Evolutionary conservation across 2,329 filamentous ascomycete genomes (phyloP).

Genomic region (Mycosphaerella arachidis): DNA sequence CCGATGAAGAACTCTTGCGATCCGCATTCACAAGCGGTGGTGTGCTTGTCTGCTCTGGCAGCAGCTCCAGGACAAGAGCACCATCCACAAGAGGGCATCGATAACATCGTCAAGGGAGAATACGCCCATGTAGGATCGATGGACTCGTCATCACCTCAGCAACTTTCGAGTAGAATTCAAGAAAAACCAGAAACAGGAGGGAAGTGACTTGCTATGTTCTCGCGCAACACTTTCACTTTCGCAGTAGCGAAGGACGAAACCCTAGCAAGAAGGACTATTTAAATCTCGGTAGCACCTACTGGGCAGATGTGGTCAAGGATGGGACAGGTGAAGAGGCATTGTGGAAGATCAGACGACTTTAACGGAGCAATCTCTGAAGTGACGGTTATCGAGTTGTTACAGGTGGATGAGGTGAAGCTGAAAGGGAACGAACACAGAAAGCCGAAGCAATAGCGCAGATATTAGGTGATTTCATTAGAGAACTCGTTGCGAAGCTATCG

Average conservation of each 20-base stretch:
- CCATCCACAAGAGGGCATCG: conserved; percentile 20
- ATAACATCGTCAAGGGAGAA: conserved; percentile 17
- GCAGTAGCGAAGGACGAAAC: conserved; percentile 25
- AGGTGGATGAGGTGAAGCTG: too few species aligned
- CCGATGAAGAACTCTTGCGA: conserved; percentile 27
- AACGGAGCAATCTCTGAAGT: too few species aligned
- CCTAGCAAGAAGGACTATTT: conserved; percentile 20
- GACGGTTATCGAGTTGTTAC: too few species aligned
- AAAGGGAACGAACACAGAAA: too few species aligned
- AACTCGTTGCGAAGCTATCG: too few species aligned
- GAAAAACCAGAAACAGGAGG: conserved; percentile 32
- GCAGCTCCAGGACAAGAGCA: conserved; percentile 18
- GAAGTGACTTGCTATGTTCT: conserved; percentile 21
- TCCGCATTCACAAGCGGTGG: conserved; percentile 28
- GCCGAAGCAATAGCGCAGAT: too few species aligned
- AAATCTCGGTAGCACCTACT: conserved; percentile 28
- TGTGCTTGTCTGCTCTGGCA: conserved; percentile 20
- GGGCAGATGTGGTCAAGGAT: conserved; percentile 28
- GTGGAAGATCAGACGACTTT: conserved; percentile 30
- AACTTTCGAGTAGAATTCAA: conserved; percentile 23
- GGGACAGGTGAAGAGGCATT: conserved; percentile 17
- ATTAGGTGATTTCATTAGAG: too few species aligned
- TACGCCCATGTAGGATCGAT: conserved; percentile 2
- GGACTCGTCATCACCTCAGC: neutral
- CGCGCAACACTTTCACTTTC: conserved; percentile 31